Evolutionary conservation across 768 basidiomycete species (phyloP), one percentile per base, ranked within the genome.

Genomic region (Agrocybe praecox): DNA sequence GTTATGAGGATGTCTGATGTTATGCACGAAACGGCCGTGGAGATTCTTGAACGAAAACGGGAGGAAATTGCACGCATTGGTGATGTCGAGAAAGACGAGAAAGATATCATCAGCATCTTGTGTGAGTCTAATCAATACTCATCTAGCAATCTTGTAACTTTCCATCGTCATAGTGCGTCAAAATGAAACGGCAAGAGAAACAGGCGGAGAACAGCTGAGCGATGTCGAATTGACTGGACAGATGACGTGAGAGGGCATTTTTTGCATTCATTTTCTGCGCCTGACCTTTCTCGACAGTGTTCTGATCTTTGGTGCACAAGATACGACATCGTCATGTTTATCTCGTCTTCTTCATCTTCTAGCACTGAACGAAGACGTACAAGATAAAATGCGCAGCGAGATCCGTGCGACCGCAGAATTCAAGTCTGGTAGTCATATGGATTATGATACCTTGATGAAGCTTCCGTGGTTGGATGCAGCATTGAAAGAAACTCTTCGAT

Each of bases 81-180:
- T 46, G 67, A 50, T 17, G 52, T 50, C 46, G 68, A 52, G 54
- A 67, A 56, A 51, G 61, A 36, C 50, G 71, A 64, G 63, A 83
- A 78, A 55, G 81, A 84, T 66, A 76, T 85, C 29, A 81, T 82
- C 53, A 80, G 78, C 56, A 69, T 79, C 29, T 69, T 85, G 36
- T 64, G 82, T 83, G 59, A 63, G 80, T 61, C 1, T 19, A 36
- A 29, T 24, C 40, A 8, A 22, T 55, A n/a, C 53, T 12, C 18
- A 34, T 2, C 52, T 17, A 14, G 11, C 45, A 26, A 12, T 24
- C 23, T 52, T 56, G 6, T 49, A 26, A 12, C 11, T 23, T 15
- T 34, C 64, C 52, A 8, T 55, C 40, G 8, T 15, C 45, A 15
- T 17, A 60, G 59, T 60, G 14, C 62, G 69, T 53, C 74, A 70